phyloP scores from a whole-genome alignment of 2,329 filamentous ascomycete species.

The Talaromyces sp. region DNA sequence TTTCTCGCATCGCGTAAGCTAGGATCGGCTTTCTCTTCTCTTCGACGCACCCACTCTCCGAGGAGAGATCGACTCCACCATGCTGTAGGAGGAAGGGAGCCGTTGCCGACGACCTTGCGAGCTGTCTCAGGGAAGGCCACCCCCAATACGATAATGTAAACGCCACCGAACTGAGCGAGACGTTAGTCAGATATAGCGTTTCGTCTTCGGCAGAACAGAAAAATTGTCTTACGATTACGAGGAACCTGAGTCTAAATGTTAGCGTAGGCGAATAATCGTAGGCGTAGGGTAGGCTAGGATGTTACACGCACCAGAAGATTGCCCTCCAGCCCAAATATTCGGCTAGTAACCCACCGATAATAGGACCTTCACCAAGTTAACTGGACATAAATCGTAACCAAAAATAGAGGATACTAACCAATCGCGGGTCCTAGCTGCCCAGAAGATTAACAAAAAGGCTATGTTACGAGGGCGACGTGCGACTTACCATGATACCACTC shows the following conservation, averaged over 20 bases:
- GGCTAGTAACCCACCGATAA: slow-evolving; percentile 30
- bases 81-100: slow-evolving; percentile 26
- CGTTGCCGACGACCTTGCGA: slow-evolving; percentile 32
- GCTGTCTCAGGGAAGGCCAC: slow-evolving; percentile 33
- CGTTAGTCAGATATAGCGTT: not conserved
- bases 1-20: not conserved
- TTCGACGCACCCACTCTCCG: slow-evolving; percentile 18
- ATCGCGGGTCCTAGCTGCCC: not conserved
- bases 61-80: slow-evolving; percentile 27
- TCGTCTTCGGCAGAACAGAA: not conserved
- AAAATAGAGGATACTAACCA: not conserved
- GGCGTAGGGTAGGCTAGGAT: not conserved
- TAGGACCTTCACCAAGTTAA: slow-evolving; percentile 28
- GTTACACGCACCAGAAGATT: slow-evolving; percentile 43
- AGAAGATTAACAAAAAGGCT: not conserved
- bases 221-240: not conserved
- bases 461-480: not conserved
- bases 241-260: slow-evolving; percentile 1
- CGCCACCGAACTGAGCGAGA: slow-evolving; percentile 23
- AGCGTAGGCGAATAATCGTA: not conserved
- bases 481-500: slow-evolving; percentile 1
- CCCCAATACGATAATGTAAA: slow-evolving; percentile 29
- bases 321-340: slow-evolving; percentile 34
- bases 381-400: not conserved
- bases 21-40: slow-evolving; percentile 7